Evolutionary conservation across 805 yeast species (phyloP).

Genomic region (Schizosaccharomyces octosporus): DNA sequence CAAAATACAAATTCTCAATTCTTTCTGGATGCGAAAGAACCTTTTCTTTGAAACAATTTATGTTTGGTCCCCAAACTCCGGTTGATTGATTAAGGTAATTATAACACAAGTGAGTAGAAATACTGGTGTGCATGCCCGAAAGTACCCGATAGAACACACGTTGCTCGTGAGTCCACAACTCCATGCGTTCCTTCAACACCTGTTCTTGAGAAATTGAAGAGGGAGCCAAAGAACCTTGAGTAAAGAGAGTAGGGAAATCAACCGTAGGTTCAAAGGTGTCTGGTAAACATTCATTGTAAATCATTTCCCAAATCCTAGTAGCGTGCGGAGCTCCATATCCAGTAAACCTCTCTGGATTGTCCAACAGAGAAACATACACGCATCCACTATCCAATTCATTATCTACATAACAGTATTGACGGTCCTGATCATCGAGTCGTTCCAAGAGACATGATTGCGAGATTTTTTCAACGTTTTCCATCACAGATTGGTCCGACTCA

Average conservation of each 20-base stretch:
- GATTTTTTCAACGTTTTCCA: neutral
- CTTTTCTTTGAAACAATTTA: constrained; percentile 58
- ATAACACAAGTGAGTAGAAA: constrained; percentile 74
- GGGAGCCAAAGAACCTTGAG: neutral
- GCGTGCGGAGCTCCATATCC: constrained; percentile 90
- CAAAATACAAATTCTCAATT: constrained; percentile 68
- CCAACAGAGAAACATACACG: constrained; percentile 62
- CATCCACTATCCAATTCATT: constrained; percentile 11
- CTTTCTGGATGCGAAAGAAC: constrained; percentile 83
- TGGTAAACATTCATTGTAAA: constrained; percentile 80
- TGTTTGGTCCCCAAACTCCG: constrained; percentile 64
- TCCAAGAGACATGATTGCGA: neutral
- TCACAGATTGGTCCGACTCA: neutral
- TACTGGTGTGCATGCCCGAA: constrained; percentile 87
- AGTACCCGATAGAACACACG: constrained; percentile 65
- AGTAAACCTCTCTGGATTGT: constrained; percentile 87
- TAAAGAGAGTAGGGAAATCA: constrained; percentile 3
- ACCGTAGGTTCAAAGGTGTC: constrained; percentile 13
- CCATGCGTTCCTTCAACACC: neutral
- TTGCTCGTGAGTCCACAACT: constrained; percentile 50
- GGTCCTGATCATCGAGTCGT: constrained; percentile 2
- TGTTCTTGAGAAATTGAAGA: neutral
- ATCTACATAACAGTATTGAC: constrained; percentile 6
- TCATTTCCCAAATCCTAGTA: constrained; percentile 74
- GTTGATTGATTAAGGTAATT: constrained; percentile 51